Percentiles rank a stretch among this genome's conserved stretches.
These are phyloP conservation scores for Aspergillus fumigatus DNA, from an alignment of 2,329 filamentous ascomycete genomes.

Conservation along the genomic window DNA sequence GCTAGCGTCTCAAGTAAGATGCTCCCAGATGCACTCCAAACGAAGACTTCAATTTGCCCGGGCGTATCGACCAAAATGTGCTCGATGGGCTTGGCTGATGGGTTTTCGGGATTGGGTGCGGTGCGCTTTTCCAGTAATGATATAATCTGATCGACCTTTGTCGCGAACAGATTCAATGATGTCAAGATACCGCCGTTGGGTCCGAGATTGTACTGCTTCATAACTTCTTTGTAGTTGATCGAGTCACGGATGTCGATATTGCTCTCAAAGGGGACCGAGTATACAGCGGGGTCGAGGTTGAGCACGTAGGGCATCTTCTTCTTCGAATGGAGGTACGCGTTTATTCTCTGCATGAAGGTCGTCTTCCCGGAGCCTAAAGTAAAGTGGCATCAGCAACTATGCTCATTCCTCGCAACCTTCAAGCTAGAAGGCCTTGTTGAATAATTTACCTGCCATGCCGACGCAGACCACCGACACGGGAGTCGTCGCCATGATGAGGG, in stretches of 20 bases:
- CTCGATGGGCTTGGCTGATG: constrained; percentile 57
- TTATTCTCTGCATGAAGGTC: constrained; percentile 99
- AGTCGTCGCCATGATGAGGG: constrained; percentile 43
- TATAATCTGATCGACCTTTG: constrained; percentile 95
- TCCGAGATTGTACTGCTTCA: constrained; percentile 97
- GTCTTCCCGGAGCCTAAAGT: constrained; percentile 83
- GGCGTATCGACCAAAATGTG: constrained; percentile 93
- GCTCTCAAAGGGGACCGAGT: constrained; percentile 87
- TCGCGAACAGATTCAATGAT: constrained; percentile 91
- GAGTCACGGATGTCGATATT: constrained; percentile 99
- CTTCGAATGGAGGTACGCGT: constrained; percentile 80
- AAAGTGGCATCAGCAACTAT: background rate
- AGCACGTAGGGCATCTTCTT: constrained; percentile 85
- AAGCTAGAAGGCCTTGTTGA: background rate
- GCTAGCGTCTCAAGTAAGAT: constrained; percentile 92
- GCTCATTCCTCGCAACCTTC: constrained; percentile 4
- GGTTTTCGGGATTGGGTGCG: constrained; percentile 49
- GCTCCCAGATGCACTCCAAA: constrained; percentile 93
- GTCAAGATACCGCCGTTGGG: constrained; percentile 97
- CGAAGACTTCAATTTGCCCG: constrained; percentile 97
- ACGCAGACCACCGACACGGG: constrained; percentile 86
- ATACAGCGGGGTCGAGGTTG: constrained; percentile 93
- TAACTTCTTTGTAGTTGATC: constrained; percentile 99
- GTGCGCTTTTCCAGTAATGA: constrained; percentile 84
- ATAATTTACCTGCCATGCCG: constrained; percentile 77